A percentile compares a stretch with the other conserved stretches of the same genome.
These are phyloP conservation scores for Achaetomiella virescens DNA, from an alignment of 495 filamentous ascomycete species.

Conservation along the genomic window DNA sequence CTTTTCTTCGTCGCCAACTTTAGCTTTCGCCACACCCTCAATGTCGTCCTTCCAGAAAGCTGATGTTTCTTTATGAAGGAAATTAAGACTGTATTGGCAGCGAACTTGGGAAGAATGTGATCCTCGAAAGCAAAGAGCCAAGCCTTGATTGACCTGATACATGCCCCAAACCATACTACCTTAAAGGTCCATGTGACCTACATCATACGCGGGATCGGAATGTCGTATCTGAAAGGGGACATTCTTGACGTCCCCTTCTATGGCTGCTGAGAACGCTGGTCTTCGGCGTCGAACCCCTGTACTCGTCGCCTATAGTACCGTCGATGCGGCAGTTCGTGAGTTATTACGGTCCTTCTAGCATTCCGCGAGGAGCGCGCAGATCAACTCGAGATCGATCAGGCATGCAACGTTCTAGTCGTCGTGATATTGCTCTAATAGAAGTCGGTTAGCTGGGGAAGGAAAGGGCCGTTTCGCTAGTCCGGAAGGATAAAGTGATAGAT, in stretches of 20 bases:
- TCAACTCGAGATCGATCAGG: constrained; percentile 26
- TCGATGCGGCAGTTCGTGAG: constrained; percentile 25
- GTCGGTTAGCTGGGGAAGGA: constrained; percentile 22
- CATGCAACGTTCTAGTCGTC: constrained; percentile 25
- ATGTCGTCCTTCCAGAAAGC: neutral
- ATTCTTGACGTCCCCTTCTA: neutral
- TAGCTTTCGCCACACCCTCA: neutral
- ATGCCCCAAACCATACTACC: neutral
- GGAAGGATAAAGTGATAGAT: constrained; percentile 20
- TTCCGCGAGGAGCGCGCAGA: constrained; percentile 27
- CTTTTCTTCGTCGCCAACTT: neutral
- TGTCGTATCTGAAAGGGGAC: neutral
- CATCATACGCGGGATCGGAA: neutral
- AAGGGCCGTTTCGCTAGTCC: constrained; percentile 19
- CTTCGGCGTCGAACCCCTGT: constrained; percentile 10
- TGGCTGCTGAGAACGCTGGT: neutral
- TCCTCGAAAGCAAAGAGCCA: constrained; percentile 9
- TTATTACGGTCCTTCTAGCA: constrained; percentile 28
- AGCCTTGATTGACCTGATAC: neutral
- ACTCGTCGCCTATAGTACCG: constrained; percentile 7
- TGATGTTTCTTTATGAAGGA: neutral
- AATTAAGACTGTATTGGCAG: neutral
- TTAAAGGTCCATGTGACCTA: neutral
- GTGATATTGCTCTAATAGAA: constrained; percentile 30
- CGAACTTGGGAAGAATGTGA: constrained; percentile 3